Evolutionary conservation across 371 early-diverging fungal species (phyloP).

Genomic region (Mortierella sp.): DNA sequence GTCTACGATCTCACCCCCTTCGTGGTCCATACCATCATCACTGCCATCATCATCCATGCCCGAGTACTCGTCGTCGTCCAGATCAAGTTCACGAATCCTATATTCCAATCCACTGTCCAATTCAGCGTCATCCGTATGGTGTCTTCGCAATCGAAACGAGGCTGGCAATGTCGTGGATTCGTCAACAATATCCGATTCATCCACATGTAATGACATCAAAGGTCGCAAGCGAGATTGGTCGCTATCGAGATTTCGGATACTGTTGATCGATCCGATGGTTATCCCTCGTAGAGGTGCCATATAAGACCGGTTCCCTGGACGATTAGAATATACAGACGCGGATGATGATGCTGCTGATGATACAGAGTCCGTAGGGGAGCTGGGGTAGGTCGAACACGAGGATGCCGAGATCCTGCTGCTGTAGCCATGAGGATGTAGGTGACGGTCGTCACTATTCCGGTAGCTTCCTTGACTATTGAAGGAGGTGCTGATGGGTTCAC

Average conservation of each 20-base stretch:
- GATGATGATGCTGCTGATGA: slow-evolving; percentile 18
- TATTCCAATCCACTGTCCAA: slow-evolving; percentile 2
- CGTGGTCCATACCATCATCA: slow-evolving; percentile 1
- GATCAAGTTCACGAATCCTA: neutral
- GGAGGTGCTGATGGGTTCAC: slow-evolving; percentile 3
- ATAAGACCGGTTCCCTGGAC: slow-evolving; percentile 10
- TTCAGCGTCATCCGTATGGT: slow-evolving; percentile 7
- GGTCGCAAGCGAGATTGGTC: slow-evolving; percentile 23
- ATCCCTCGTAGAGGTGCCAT: slow-evolving; percentile 22
- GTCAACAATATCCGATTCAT: slow-evolving; percentile 16
- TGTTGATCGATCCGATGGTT: slow-evolving; percentile 39
- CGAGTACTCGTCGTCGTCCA: neutral
- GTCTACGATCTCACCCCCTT: neutral
- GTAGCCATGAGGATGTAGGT: neutral
- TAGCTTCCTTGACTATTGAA: neutral
- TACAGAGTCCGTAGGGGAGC: slow-evolving; percentile 1
- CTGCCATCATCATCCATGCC: slow-evolving; percentile 3
- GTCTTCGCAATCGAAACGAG: slow-evolving; percentile 22
- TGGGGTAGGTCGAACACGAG: neutral
- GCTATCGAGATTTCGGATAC: slow-evolving; percentile 34
- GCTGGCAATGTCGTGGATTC: slow-evolving; percentile 11
- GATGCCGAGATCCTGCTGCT: neutral
- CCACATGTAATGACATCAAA: slow-evolving; percentile 13
- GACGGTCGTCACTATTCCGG: neutral
- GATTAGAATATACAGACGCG: neutral